Base-by-base conservation (phyloP, 306 rosid species). In the Senna siamea region DNA sequence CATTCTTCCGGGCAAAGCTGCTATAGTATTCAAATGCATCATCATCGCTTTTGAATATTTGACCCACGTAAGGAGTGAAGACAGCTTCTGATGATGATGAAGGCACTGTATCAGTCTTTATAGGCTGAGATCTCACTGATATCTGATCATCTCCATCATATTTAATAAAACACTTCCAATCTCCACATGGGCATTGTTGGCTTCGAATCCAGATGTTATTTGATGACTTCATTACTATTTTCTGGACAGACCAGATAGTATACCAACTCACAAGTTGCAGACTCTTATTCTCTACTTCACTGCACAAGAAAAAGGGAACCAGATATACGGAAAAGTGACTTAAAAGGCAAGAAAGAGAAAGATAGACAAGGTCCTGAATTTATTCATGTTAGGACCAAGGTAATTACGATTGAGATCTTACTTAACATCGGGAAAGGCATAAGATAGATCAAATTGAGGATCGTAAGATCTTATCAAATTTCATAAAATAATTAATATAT, bases 11-110 rank as follows among this genome's bases (percentile, higher is more conserved):
- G 56, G 92, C 90, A 83, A 85, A 88, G 76, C 54, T 83, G 83
- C 85, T 83, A 78, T 85, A 88, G 75, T 83, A 85, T 69, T 88
- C 87, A 43, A 85, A 88, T 35, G 88, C 92, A 83, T 85, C 92
- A 66, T 81, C 80, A 6, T 88, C 92, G 54, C 80, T 88, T 79
- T 72, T 84, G 80, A 88, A 88, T 58, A 88, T 79, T 74, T 88
- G 90, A 72, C 92, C 92, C 69, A 88, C 92, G 72, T 88, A 85
- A 41, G 92, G 92, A 60, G 90, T 79, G 85, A 88, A 88, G 54
- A 83, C 88, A 72, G 81, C 86, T 65, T 77, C 90, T 8, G 80
- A 70, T 38, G 85, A 78, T 5, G 77, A 77, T 35, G 86, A 68
- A 59, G 81, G 30, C 62, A 28, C 9, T 22, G 68, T 52, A 67